phyloP scores from a whole-genome alignment of 2,329 filamentous ascomycete genomes.

The Arthrobotrys sinensis region DNA sequence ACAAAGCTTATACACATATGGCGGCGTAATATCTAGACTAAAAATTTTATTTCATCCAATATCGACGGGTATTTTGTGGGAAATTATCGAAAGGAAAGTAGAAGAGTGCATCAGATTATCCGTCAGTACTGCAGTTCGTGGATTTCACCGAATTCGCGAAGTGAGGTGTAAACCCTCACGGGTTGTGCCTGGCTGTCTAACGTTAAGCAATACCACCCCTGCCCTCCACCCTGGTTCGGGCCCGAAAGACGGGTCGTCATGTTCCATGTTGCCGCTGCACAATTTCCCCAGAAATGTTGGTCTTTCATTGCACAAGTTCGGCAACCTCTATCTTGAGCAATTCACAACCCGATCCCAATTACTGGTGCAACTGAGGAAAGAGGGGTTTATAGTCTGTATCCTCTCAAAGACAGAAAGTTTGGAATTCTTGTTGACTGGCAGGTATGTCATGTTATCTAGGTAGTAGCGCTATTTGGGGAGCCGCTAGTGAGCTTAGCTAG shows the following conservation, averaged over 20 bases:
- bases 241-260: slow-evolving; percentile 16
- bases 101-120: too few relatives aligned
- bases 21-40: too few relatives aligned
- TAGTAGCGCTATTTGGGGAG: slow-evolving; percentile 8
- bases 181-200: not conserved
- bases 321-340: not conserved
- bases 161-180: not conserved
- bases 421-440: not conserved
- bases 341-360: not conserved
- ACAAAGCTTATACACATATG: too few relatives aligned
- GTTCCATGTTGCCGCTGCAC: slow-evolving; percentile 9
- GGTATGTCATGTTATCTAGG: not conserved
- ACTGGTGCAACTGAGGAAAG: not conserved
- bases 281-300: slow-evolving; percentile 4
- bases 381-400: not conserved
- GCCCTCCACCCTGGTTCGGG: slow-evolving; percentile 5
- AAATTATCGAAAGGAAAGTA: too few relatives aligned
- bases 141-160: too few relatives aligned
- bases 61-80: too few relatives aligned
- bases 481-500: not conserved
- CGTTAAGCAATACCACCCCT: slow-evolving; percentile 7
- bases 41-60: too few relatives aligned
- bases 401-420: not conserved
- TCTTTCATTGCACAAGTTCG: not conserved
- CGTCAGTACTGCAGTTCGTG: too few relatives aligned